Base-by-base conservation (phyloP, 345 rosid genomes). In the Arabidopsis arenosa region DNA sequence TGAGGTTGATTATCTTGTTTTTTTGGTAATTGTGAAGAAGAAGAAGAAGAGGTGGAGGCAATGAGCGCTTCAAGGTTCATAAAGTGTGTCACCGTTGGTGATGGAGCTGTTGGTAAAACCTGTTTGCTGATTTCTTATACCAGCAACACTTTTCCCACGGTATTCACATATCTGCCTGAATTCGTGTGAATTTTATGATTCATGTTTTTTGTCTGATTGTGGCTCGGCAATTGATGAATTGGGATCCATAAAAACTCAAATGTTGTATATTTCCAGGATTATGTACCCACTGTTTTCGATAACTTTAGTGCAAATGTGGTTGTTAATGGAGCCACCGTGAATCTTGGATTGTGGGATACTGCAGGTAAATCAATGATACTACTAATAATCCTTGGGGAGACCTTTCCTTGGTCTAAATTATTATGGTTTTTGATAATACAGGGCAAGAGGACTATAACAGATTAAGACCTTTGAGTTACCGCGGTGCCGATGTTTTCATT, bases 261-360 rank as follows among this genome's bases (percentile, higher is more conserved):
- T 69, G 5, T 12, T 64, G 36, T 15, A 1, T 17, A 9, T 66
- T 76, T 37, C 67, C 66, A 92, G 95, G 96, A 92, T 59, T 92
- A 94, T 71, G 95, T 94, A 13, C 97, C 93, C 0, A 92, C 97
- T 10, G 97, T 92, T 23, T 92, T 90, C 26, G 98, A 90, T 83
- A 94, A 94, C 80, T 94, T 94, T 80, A 94, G 97, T 66, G 96
- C 98, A 0, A 90, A 92, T 86, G 97, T 90, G 51, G 89, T 88
- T 58, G 98, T 94, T 66, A 86, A 94, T 21, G 97, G 97, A 13
- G 70, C 63, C 64, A 92, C 96, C 9, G 89, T 94, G 33, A 94
- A 94, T 76, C 86, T 94, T 62, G 97, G 97, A 23, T 82, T 92
- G 78, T 94, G 98, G 98, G 97, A 94, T 85, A 90, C 97, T 78